Evolutionary conservation across 345 rosid genomes (phyloP), one percentile per base, ranked within the genome.

Genomic region (Citrus australasica): DNA sequence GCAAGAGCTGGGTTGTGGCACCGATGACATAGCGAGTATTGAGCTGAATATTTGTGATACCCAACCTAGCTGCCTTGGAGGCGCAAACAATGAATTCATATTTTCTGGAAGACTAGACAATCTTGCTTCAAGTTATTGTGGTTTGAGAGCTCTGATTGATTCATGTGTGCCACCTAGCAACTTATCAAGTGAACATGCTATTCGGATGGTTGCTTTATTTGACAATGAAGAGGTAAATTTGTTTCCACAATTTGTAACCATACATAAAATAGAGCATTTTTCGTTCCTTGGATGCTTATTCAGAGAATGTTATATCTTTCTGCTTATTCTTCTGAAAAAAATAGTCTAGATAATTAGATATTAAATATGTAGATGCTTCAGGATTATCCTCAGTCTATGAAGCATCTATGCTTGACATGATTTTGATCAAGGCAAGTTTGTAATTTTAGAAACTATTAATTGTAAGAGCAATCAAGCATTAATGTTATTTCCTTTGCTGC

Each of bases 51-150:
- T 95, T 75, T 95, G 98, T 72, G 98, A 95, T 83, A 95, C 97
- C 53, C 99, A 95, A 86, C 90, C 98, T 65, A 93, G 99, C 86
- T 92, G 98, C 88, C 96, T 93, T 78, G 99, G 98, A 79, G 99
- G 99, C 62, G 98, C 89, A 75, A 92, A 86, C 80, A 83, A 92
- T 73, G 98, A 95, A 69, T 95, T 95, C 77, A 93, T 95, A 30
- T 93, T 91, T 80, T 95, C 99, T 67, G 99, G 99, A 83, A 92
- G 99, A 86, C 82, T 95, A 67, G 98, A 95, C 79, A 93, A 95
- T 85, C 99, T 95, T 73, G 96, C 97, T 78, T 93, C 97, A 14
- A 90, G 97, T 79, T 95, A 85, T 83, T 95, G 98, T 70, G 96
- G 96, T 69, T 81, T 92, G 84, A 87, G 95, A 87, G 97, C 98